Base-by-base conservation (phyloP, 345 rosid genomes). In the Acer saccharum region DNA sequence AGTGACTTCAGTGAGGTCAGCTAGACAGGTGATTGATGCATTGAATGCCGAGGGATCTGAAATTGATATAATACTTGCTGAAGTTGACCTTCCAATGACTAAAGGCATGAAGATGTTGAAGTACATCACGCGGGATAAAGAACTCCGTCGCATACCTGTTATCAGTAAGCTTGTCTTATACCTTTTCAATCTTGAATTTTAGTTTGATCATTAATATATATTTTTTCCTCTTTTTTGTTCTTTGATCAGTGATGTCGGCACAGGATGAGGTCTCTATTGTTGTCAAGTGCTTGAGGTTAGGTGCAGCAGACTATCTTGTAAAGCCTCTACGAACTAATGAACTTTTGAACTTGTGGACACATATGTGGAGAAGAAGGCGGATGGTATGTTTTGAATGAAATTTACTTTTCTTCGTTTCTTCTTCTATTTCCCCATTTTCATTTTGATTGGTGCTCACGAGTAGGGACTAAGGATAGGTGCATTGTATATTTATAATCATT, bases 41-140 rank as follows among this genome's bases (percentile, higher is more conserved):
- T 80, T 96, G 74, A 96, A 94, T 84, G 99, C 97, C 6, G 98
- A 96, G 82, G 99, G 98, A 64, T 88, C 97, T 79, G 95, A 92
- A 75, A 93, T 96, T 65, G 99, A 96, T 88, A 88, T 96, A 46
- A 92, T 96, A 76, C 95, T 96, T 68, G 89, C 99, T 27, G 99
- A 96, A 85, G 95, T 96, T 78, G 97, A 96, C 88, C 93, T 96
- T 74, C 99, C 97, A 76, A 90, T 94, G 97, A 81, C 84, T 62
- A 96, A 96, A 83, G 99, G 99, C 87, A 86, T 91, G 92, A 96
- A 96, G 88, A 86, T 94, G 97, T 83, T 96, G 77, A 96, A 93
- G 87, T 94, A 96, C 84, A 92, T 96, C 70, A 86, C 88, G 6
- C 89, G 93, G 68, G 92, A 96, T 86, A 92, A 92, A 80, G 95